These are phyloP conservation scores for Saccharomyces pastorianus DNA, from an alignment of 1,139 yeast genomes.

Conservation along the genomic window DNA sequence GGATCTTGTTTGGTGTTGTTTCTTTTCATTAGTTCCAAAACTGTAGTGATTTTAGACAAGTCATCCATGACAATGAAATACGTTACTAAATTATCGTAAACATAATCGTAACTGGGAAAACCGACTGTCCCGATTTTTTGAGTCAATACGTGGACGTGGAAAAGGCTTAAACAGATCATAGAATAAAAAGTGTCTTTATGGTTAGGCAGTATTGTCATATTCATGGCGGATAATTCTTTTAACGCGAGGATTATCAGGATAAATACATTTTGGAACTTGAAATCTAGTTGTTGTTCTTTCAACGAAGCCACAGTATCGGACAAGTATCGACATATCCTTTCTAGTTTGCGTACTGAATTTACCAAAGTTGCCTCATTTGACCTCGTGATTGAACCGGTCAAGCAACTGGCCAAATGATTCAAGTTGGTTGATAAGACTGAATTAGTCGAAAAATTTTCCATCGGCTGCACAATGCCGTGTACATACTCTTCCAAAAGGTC, in stretches of 20 bases:
- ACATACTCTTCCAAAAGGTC: neutral
- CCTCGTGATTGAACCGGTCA: neutral
- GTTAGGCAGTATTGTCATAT: neutral
- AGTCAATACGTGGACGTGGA: conserved; percentile 21
- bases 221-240: neutral
- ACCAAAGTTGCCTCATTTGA: neutral
- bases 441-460: neutral
- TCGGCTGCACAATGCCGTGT: neutral
- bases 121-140: conserved; percentile 25
- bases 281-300: neutral
- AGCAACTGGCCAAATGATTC: neutral
- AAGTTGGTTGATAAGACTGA: neutral
- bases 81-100: conserved; percentile 11
- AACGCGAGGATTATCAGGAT: neutral
- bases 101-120: conserved; percentile 24
- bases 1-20: conserved; percentile 15
- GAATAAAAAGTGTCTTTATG: neutral
- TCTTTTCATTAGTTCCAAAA: conserved; percentile 8
- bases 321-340: neutral
- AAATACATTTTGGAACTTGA: neutral
- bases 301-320: neutral
- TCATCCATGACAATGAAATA: conserved; percentile 2
- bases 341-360: neutral
- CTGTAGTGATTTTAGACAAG: neutral
- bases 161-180: conserved; percentile 13